Percentiles rank a stretch among this genome's conserved stretches.
These are phyloP conservation scores for Castanospermum australe DNA, from an alignment of 306 rosid species.

Conservation along the genomic window DNA sequence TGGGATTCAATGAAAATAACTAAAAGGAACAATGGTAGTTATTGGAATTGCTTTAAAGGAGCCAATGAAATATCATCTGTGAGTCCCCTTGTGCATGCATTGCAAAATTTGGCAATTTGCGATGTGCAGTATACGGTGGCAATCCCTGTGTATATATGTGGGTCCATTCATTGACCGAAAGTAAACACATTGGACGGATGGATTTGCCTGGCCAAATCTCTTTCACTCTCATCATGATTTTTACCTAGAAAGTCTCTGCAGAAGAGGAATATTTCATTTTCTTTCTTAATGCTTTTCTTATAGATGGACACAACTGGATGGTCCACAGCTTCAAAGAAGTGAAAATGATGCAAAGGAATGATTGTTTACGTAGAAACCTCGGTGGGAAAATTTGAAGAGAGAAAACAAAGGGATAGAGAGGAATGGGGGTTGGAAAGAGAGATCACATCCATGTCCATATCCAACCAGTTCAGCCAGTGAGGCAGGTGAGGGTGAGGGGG, in stretches of 20 bases:
- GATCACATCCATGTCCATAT: not conserved
- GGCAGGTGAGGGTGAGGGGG: not conserved
- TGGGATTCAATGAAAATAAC: conserved; percentile 30
- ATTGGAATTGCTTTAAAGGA: conserved; percentile 16
- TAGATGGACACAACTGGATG: conserved; percentile 70
- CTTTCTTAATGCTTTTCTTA: conserved; percentile 57
- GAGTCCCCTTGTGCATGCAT: conserved; percentile 10
- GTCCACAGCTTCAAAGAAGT: conserved; percentile 41
- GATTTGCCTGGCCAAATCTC: conserved; percentile 33
- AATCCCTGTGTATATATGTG: not conserved
- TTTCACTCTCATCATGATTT: conserved; percentile 49
- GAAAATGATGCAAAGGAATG: conserved; percentile 49
- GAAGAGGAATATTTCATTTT: conserved; percentile 79
- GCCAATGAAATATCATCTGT: not conserved
- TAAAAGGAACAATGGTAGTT: not conserved
- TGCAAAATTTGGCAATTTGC: not conserved
- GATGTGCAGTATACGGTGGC: not conserved
- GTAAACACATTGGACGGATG: conserved; percentile 28
- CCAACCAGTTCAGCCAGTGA: not conserved
- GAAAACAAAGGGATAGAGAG: not conserved
- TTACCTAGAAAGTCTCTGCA: conserved; percentile 41
- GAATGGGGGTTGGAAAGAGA: not conserved
- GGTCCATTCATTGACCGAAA: conserved; percentile 19
- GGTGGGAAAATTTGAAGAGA: not conserved
- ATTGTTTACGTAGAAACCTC: conserved; percentile 33